Evolutionary conservation across 1,139 yeast species (phyloP).

Genomic region (Saccharomyces uvarum): DNA sequence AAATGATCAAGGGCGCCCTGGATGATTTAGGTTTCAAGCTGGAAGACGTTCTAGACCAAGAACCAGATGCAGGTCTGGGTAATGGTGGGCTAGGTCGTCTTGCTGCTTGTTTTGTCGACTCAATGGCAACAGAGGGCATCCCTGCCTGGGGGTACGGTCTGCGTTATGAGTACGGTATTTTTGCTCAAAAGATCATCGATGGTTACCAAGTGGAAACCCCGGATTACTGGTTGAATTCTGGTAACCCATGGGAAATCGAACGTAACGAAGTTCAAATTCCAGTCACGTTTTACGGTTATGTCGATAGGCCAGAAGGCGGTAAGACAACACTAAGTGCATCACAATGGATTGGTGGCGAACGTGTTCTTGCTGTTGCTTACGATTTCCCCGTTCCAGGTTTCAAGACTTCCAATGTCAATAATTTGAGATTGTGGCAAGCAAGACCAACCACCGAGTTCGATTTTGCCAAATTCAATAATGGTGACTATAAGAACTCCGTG

Average conservation of each 20-base stretch:
- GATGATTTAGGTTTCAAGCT: slow-evolving; percentile 76
- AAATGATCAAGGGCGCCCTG: slow-evolving; percentile 48
- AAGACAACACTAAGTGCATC: slow-evolving; percentile 40
- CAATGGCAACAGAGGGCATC: slow-evolving; percentile 76
- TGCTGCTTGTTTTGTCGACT: slow-evolving; percentile 92
- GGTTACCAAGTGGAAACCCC: slow-evolving; percentile 94
- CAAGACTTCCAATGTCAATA: slow-evolving; percentile 76
- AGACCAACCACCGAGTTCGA: slow-evolving; percentile 89
- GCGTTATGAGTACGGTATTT: slow-evolving; percentile 89
- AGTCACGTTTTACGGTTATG: slow-evolving; percentile 85
- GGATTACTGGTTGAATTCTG: slow-evolving; percentile 83
- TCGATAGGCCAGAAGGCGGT: slow-evolving; percentile 53
- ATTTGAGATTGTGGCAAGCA: slow-evolving; percentile 85
- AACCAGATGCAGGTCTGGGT: slow-evolving; percentile 92
- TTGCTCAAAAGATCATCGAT: slow-evolving; percentile 80
- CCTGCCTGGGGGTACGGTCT: slow-evolving; percentile 97
- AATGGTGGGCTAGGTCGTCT: slow-evolving; percentile 93
- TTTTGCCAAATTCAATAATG: slow-evolving; percentile 83
- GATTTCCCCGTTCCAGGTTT: slow-evolving; percentile 94
- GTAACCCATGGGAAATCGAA: slow-evolving; percentile 90
- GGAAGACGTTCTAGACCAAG: slow-evolving; percentile 78
- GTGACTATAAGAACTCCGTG: slow-evolving; percentile 84
- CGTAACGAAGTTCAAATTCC: slow-evolving; percentile 84
- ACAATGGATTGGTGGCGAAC: slow-evolving; percentile 82
- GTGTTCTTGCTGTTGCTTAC: slow-evolving; percentile 84